Percentiles rank a stretch among this genome's conserved stretches.
phyloP scores from a whole-genome alignment of 176 grass and related monocot genomes.

The Aegilops speltoides region DNA sequence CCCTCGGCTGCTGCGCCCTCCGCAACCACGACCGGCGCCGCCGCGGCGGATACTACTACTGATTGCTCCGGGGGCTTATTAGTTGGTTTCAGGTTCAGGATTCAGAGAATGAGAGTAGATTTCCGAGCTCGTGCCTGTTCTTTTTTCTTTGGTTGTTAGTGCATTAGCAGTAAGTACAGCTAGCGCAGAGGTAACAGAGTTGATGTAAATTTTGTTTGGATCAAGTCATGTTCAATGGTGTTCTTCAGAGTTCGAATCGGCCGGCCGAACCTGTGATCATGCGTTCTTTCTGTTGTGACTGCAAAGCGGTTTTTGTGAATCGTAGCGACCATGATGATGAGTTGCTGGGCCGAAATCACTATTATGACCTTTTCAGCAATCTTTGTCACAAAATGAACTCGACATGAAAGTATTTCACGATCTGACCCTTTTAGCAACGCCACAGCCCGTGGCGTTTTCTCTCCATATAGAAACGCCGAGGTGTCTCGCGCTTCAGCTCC shows the following conservation, averaged over 20 bases:
- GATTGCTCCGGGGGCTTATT: not conserved
- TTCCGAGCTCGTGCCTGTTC: not conserved
- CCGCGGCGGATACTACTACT: constrained; percentile 15
- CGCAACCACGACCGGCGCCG: constrained; percentile 35
- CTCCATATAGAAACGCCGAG: no score
- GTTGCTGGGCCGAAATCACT: no score
- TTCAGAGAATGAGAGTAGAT: not conserved
- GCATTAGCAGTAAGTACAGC: not conserved
- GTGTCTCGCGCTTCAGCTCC: no score
- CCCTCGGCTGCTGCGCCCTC: constrained; percentile 63
- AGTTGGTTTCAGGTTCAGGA: not conserved
- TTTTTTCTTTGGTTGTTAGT: not conserved
- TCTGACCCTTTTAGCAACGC: no score
- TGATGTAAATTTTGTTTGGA: not conserved
- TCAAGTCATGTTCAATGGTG: no score
- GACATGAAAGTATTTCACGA: no score
- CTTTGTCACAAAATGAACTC: no score
- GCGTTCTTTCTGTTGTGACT: no score
- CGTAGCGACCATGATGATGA: not conserved
- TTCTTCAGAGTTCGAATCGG: no score
- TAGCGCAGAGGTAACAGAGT: not conserved
- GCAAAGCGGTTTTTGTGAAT: not conserved
- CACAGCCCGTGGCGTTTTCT: no score
- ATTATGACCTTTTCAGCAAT: no score
- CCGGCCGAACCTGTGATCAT: no score